Evolutionary conservation across 345 rosid species (phyloP).

Genomic region (Pelargonium nanum): DNA sequence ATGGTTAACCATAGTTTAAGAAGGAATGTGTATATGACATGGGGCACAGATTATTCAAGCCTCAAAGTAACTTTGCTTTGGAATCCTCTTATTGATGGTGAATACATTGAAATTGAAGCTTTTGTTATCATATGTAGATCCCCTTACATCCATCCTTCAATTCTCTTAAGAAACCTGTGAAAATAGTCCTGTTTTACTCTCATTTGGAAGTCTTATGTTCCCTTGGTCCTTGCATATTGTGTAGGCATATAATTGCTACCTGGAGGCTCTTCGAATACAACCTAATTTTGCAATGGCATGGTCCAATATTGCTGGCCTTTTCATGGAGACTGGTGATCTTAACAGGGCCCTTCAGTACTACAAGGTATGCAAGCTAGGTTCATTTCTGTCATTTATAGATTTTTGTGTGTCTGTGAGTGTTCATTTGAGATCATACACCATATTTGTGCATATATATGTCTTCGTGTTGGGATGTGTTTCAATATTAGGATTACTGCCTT

Average conservation of each 20-base stretch:
- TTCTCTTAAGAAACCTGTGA: too few species aligned
- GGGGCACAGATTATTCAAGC: too few species aligned
- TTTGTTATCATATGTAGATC: too few species aligned
- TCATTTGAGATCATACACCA: background rate
- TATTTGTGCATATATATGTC: too few species aligned
- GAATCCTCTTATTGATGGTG: background rate
- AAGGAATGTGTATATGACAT: too few species aligned
- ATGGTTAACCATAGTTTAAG: too few species aligned
- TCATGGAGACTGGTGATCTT: constrained; percentile 95
- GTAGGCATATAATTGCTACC: constrained; percentile 98
- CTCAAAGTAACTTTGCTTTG: background rate
- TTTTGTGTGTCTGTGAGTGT: background rate
- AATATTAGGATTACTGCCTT: too few species aligned
- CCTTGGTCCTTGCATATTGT: constrained; percentile 38
- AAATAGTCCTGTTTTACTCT: too few species aligned
- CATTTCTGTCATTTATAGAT: background rate
- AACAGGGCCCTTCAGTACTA: constrained; percentile 89
- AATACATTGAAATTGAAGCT: too few species aligned
- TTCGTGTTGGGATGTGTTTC: too few species aligned
- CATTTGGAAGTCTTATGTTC: too few species aligned
- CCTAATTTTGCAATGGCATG: constrained; percentile 98
- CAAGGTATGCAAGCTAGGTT: constrained; percentile 37
- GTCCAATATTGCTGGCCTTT: constrained; percentile 98
- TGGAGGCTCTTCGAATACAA: constrained; percentile 90
- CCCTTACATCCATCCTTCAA: too few species aligned